Evolutionary conservation across 192 early-diverging fungal species (phyloP).

Genomic region (Thamnidium elegans): DNA sequence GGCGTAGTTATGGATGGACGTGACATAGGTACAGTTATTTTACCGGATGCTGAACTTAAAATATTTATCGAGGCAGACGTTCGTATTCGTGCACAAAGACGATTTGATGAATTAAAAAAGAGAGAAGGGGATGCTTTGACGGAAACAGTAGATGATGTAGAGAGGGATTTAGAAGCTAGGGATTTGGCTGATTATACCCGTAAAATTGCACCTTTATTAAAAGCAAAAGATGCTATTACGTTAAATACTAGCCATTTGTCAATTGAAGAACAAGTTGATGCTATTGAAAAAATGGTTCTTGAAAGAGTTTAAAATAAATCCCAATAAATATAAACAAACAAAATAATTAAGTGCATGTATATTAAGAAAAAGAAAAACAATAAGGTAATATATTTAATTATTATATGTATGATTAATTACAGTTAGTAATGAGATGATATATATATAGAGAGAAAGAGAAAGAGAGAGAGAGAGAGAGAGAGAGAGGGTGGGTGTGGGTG

Average conservation of each 20-base stretch:
- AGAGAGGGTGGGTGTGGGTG: no score
- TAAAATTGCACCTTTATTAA: slow-evolving; percentile 63
- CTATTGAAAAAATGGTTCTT: slow-evolving; percentile 52
- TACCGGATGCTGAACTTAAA: slow-evolving; percentile 76
- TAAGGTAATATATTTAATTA: background rate
- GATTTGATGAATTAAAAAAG: slow-evolving; percentile 56
- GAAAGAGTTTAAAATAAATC: background rate
- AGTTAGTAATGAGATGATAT: background rate
- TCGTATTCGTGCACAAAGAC: slow-evolving; percentile 62
- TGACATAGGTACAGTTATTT: slow-evolving; percentile 74
- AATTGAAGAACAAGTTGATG: slow-evolving; percentile 64
- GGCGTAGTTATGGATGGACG: slow-evolving; percentile 87
- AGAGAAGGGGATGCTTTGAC: slow-evolving; percentile 25
- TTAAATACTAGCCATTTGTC: slow-evolving; percentile 72
- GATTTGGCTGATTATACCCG: slow-evolving; percentile 68
- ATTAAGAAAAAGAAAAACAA: background rate
- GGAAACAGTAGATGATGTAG: slow-evolving; percentile 48
- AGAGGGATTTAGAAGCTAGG: slow-evolving; percentile 58
- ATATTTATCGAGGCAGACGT: slow-evolving; percentile 69
- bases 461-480: no score
- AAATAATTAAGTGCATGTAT: background rate
- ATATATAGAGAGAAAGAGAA: background rate
- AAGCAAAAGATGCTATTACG: slow-evolving; percentile 67
- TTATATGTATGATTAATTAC: background rate
- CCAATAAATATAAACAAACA: background rate